A percentile compares a stretch with the other conserved stretches of the same genome.
Conservation (phyloP, 139 green algal species). For the Mesostigma viride region DNA sequence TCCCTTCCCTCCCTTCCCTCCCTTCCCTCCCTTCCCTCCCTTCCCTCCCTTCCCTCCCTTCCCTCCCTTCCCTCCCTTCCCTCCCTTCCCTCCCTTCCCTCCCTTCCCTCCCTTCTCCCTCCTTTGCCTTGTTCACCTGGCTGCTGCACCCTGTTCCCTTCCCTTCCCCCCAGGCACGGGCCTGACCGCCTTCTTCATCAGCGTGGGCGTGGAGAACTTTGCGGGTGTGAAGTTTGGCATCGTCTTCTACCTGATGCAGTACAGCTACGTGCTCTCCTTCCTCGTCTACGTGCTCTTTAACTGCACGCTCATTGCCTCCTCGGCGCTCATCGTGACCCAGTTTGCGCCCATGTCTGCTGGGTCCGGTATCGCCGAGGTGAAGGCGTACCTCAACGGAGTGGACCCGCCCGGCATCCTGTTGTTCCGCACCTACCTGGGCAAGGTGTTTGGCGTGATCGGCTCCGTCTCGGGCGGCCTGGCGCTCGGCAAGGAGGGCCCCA, state of each 20-base stretch:
- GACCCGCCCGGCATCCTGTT: conserved; percentile 57
- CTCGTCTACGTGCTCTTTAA: conserved; percentile 52
- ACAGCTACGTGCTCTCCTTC: conserved; percentile 28
- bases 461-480: conserved; percentile 62
- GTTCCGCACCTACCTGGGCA: conserved; percentile 57
- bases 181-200: conserved; percentile 45
- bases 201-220: conserved; percentile 69
- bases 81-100: too few species aligned
- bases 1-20: too few species aligned
- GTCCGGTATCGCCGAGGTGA: conserved; percentile 68
- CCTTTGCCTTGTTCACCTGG: too few species aligned
- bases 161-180: conserved; percentile 23
- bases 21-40: too few species aligned
- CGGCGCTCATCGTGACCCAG: conserved; percentile 40
- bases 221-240: conserved; percentile 56
- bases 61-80: too few species aligned
- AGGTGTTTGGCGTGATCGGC: conserved; percentile 47
- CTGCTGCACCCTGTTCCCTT: too few species aligned
- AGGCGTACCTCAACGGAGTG: conserved; percentile 72
- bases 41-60: too few species aligned
- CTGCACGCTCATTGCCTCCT: conserved; percentile 39
- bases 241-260: conserved; percentile 44
- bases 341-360: conserved; percentile 49
- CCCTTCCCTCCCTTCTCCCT: too few species aligned
- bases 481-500: conserved; percentile 72